A percentile compares a stretch with the other conserved stretches of the same genome.
Evolutionary conservation across 2,329 filamentous ascomycete species (phyloP).

Genomic region (Microthyrium microscopicum): DNA sequence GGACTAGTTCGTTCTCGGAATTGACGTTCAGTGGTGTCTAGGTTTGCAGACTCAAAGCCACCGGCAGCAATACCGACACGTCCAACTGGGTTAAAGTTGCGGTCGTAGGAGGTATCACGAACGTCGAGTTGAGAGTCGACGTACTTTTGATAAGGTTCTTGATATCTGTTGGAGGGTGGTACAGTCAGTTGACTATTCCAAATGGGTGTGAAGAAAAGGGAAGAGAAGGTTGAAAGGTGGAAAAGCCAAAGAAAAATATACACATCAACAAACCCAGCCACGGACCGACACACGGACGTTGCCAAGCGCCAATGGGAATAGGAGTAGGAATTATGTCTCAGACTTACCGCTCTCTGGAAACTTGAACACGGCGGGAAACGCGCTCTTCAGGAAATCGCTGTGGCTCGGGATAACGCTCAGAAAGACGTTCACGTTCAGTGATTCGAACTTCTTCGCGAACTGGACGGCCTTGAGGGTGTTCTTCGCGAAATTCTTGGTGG

Average conservation of each 20-base stretch:
- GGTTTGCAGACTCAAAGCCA: constrained; percentile 39
- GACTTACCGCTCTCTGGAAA: constrained; percentile 34
- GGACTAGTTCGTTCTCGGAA: constrained; percentile 45
- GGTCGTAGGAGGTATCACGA: constrained; percentile 30
- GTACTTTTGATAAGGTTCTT: constrained; percentile 38
- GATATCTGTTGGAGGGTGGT: constrained; percentile 35
- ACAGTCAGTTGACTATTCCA: constrained; percentile 21
- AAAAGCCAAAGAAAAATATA: neutral
- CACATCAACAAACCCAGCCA: constrained; percentile 7
- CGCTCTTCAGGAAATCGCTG: constrained; percentile 7
- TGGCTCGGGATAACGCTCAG: constrained; percentile 20
- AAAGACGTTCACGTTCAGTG: constrained; percentile 22
- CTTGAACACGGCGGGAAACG: constrained; percentile 22
- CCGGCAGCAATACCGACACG: constrained; percentile 30
- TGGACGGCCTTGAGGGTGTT: constrained; percentile 22
- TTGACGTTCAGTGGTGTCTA: constrained; percentile 43
- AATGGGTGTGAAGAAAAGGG: constrained; percentile 23
- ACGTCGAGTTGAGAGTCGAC: constrained; percentile 51
- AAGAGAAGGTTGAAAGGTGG: constrained; percentile 6
- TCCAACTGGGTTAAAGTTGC: constrained; percentile 28
- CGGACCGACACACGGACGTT: neutral
- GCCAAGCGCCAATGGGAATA: constrained; percentile 6
- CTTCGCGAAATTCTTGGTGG: constrained; percentile 39
- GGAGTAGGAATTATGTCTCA: constrained; percentile 8
- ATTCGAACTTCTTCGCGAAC: constrained; percentile 29